These are phyloP conservation scores for Penicillium sp. DNA, from an alignment of 2,329 filamentous ascomycete species.

Conservation along the genomic window DNA sequence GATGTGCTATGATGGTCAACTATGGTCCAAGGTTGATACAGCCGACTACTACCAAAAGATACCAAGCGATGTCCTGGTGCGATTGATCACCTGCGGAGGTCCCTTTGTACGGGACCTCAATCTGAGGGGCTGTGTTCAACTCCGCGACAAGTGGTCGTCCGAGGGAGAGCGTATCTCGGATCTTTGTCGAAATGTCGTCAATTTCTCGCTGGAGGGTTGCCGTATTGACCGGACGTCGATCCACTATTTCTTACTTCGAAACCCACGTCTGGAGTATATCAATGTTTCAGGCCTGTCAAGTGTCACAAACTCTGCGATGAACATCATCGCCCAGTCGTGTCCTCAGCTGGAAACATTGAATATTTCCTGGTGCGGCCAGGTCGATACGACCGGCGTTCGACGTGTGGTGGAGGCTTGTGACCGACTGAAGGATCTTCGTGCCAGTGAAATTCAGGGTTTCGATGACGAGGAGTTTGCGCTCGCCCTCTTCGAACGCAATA, in stretches of 20 bases:
- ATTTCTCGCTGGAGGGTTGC: conserved; percentile 83
- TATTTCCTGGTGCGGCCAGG: conserved; percentile 85
- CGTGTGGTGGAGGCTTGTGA: conserved; percentile 67
- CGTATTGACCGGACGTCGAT: conserved; percentile 73
- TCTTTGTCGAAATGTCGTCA: conserved; percentile 78
- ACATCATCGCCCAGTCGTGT: conserved; percentile 75
- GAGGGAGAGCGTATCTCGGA: conserved; percentile 65
- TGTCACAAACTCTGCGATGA: conserved; percentile 74
- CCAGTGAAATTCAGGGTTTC: conserved; percentile 75
- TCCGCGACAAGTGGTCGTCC: conserved; percentile 71
- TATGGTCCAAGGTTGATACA: conserved; percentile 81
- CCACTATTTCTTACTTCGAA: conserved; percentile 71
- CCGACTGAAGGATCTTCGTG: conserved; percentile 70
- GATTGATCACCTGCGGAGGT: conserved; percentile 76
- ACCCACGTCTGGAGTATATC: conserved; percentile 70
- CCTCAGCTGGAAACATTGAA: conserved; percentile 77
- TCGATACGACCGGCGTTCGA: conserved; percentile 70
- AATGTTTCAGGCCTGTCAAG: conserved; percentile 77
- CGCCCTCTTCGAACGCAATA: conserved; percentile 72
- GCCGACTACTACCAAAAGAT: conserved; percentile 85
- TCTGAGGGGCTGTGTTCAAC: conserved; percentile 81
- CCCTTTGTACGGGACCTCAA: conserved; percentile 90
- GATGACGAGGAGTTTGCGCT: conserved; percentile 66
- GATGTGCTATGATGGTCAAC: conserved; percentile 87
- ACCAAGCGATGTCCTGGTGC: conserved; percentile 72